Base-by-base conservation (phyloP, 371 early-diverging fungal species). In the Mucor velutinosus region DNA sequence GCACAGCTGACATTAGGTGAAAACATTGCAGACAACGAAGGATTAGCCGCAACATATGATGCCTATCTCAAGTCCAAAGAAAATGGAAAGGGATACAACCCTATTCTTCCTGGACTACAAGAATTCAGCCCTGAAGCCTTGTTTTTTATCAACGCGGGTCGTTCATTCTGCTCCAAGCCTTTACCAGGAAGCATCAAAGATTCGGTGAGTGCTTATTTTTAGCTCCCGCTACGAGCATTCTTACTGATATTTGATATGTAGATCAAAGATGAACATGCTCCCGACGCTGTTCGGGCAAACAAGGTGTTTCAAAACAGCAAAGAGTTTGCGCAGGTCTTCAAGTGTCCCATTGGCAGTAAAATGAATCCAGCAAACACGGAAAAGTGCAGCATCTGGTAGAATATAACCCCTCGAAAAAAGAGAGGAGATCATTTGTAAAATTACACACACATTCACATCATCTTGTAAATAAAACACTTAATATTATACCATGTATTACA, bases 21-120 rank as follows among this genome's bases (percentile, higher is more conserved):
- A 74, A 93, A 91, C 65, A 72, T 94, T 35, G 92, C 94, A 7
- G 94, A 94, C 67, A 90, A 90, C 62, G 92, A 91, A 25, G 94
- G 92, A 2, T 15, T 88, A 55, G 68, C 71, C 11, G 72, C 74
- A 29, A 69, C 84, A 0, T 86, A 74, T 58, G 56, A 74, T 29
- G 76, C 85, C n/a, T 84, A 79, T 76, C 60, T 69, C 27, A 58
- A 51, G 21, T 76, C 73, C 19, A 76, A 73, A 33, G 64, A 69
- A 15, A 72, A 64, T 14, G 81, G 72, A 37, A 61, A 59, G n/a
- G 62, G 64, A 14, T 76, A 79, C 23, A 66, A 70, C 41, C 67
- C 70, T 21, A 47, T 63, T 11, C 49, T 74, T 19, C 74, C 74
- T 30, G 74, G 74, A 6, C 43, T 74, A 49, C 66, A 74, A 15